Percentiles rank a stretch among this genome's conserved stretches.
Evolutionary conservation across 352 stramenopile species (phyloP).

Genomic region (Phytopythium ostracodes): DNA sequence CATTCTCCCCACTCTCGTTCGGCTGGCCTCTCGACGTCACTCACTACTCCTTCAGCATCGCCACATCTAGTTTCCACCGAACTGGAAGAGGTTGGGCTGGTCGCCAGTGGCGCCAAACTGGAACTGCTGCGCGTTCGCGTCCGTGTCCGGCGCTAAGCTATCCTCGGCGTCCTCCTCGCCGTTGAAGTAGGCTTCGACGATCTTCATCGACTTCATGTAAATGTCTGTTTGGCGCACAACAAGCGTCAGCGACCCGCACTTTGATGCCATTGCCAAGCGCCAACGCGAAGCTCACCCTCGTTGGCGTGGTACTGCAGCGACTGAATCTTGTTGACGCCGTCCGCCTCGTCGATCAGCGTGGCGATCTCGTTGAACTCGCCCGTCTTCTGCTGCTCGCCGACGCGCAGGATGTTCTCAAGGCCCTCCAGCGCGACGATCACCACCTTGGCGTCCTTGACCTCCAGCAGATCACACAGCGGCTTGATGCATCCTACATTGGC

Average conservation of each 20-base stretch:
- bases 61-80: constrained; percentile 60
- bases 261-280: constrained; percentile 13
- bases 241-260: constrained; percentile 18
- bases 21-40: neutral
- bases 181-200: constrained; percentile 98
- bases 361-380: constrained; percentile 93
- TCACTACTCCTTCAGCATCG: neutral
- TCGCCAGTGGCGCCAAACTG: constrained; percentile 59
- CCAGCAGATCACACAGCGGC: constrained; percentile 96
- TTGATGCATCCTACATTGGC: constrained; percentile 88
- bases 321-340: constrained; percentile 98
- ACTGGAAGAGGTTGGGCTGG: constrained; percentile 82
- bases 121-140: constrained; percentile 76
- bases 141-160: constrained; percentile 63
- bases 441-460: constrained; percentile 97
- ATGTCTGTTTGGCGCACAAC: constrained; percentile 47
- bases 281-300: constrained; percentile 84
- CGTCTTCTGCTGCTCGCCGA: constrained; percentile 70
- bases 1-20: neutral
- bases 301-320: constrained; percentile 97
- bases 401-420: constrained; percentile 98
- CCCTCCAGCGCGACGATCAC: constrained; percentile 98
- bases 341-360: constrained; percentile 94
- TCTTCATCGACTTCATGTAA: constrained; percentile 94
- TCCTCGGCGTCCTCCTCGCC: constrained; percentile 96